phyloP scores from a whole-genome alignment of 345 rosid genomes.

The Populus deltoides region DNA sequence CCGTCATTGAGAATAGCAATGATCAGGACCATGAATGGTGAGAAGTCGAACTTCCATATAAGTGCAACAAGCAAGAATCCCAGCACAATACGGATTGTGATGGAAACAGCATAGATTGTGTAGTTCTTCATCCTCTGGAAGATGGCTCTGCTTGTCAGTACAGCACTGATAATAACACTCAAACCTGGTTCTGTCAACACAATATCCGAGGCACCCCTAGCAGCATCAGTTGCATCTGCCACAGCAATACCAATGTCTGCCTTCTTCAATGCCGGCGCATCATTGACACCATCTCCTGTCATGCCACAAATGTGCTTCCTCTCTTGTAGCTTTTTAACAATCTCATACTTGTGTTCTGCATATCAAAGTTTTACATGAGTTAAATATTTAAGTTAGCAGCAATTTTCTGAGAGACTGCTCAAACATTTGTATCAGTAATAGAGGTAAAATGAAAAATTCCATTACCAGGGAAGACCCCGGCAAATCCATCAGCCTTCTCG shows the following conservation, averaged over 20 bases:
- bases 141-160: conserved; percentile 79
- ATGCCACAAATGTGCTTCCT: conserved; percentile 81
- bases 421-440: not conserved
- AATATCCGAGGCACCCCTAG: conserved; percentile 73
- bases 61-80: conserved; percentile 88
- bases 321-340: conserved; percentile 89
- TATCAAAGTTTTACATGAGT: not conserved
- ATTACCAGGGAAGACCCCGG: conserved; percentile 95
- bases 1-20: conserved; percentile 94
- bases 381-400: not conserved
- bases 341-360: conserved; percentile 91
- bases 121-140: conserved; percentile 98
- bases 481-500: conserved; percentile 93
- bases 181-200: conserved; percentile 82
- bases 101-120: conserved; percentile 94
- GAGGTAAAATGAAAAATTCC: not conserved
- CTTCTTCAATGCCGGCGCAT: conserved; percentile 92
- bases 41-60: conserved; percentile 82
- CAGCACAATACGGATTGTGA: conserved; percentile 92
- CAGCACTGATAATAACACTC: conserved; percentile 90
- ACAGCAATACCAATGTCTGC: conserved; percentile 96
- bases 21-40: conserved; percentile 95
- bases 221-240: conserved; percentile 92
- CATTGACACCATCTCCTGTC: conserved; percentile 98
- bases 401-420: not conserved